A percentile compares a stretch with the other conserved stretches of the same genome.
These are phyloP conservation scores for Pelomyxa schiedti DNA, from an alignment of 78 protist genomes.

Conservation along the genomic window DNA sequence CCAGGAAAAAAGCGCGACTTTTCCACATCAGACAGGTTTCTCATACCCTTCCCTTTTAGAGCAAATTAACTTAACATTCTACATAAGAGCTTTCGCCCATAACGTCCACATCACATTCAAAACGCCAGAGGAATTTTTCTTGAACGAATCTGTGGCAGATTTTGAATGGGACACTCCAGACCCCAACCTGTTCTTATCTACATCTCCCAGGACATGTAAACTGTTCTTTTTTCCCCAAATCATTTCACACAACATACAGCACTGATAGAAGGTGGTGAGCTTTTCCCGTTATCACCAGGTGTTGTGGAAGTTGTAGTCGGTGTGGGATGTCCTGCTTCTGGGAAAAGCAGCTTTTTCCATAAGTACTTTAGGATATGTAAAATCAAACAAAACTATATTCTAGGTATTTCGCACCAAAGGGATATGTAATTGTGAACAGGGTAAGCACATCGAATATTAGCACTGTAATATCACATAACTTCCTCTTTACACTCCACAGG, in stretches of 20 bases:
- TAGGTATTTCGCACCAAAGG: conserved; percentile 25
- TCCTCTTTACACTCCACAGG: conserved; percentile 1
- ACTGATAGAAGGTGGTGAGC: neutral
- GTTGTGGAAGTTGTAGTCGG: conserved; percentile 49
- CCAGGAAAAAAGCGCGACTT: conserved; percentile 59
- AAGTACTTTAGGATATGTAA: too few relatives aligned
- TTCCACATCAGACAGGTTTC: conserved; percentile 40
- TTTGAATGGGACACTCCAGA: neutral
- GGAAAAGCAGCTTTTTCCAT: too few relatives aligned
- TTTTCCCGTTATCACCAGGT: neutral
- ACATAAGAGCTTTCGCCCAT: conserved; percentile 29
- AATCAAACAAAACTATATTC: conserved; percentile 45
- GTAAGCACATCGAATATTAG: neutral
- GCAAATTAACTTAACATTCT: neutral
- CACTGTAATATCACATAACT: neutral
- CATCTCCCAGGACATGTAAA: too few relatives aligned
- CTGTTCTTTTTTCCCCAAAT: too few relatives aligned
- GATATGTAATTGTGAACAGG: conserved; percentile 53
- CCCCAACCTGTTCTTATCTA: neutral
- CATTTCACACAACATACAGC: neutral
- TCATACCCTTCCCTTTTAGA: neutral
- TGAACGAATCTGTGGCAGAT: conserved; percentile 20
- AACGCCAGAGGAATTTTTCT: conserved; percentile 75
- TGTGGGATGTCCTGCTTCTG: conserved; percentile 64
- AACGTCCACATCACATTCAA: conserved; percentile 42